Evolutionary conservation across 305 asterid genomes (phyloP), one percentile per base, ranked within the genome.

Genomic region (Rubia peregrina): DNA sequence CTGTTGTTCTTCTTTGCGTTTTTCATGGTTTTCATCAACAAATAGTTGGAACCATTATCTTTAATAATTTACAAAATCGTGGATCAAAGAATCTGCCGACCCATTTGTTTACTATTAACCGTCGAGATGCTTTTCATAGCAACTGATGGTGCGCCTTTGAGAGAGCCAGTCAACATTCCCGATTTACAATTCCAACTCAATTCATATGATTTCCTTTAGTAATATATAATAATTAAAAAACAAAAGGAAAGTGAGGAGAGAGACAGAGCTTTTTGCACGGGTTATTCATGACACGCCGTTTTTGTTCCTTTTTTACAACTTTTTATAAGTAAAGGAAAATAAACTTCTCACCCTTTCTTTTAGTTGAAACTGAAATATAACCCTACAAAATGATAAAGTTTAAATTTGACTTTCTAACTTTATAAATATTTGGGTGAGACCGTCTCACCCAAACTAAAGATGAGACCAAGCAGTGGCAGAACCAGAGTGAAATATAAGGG

Each of bases 11-110:
- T 63, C 30, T 16, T 63, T 6, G 16, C 68, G 49, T 63, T 63
- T 11, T 63, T 36, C 67, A 63, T 63, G 68, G 22, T 63, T 63
- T 36, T 62, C 67, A 14, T 6, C 67, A 62, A 33, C 43, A 68
- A 19, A 30, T 33, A 51, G 44, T 10, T 12, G 22, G 22, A 40
- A 38, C 7, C 12, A 12, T 17, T 7, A 17, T n/a, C 11, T n/a
- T n/a, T n/a, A 64, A 26, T 30, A 11, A 11, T 3, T 61, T 4
- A 61, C 8, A 60, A 7, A 24, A 62, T 62, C 44, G 14, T 62
- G 67, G 21, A 62, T 30, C 67, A 36, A 30, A 19, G 67, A 16
- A 30, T 36, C n/a, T 8, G 46, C 44, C 44, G 21, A 14, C 67
- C 17, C 19, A 7, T 6, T 36, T 62, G 9, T 13, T 13, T 0